Evolutionary conservation across 495 filamentous ascomycete species (phyloP), one percentile per base, ranked within the genome.

Genomic region (Cercophora scortea): DNA sequence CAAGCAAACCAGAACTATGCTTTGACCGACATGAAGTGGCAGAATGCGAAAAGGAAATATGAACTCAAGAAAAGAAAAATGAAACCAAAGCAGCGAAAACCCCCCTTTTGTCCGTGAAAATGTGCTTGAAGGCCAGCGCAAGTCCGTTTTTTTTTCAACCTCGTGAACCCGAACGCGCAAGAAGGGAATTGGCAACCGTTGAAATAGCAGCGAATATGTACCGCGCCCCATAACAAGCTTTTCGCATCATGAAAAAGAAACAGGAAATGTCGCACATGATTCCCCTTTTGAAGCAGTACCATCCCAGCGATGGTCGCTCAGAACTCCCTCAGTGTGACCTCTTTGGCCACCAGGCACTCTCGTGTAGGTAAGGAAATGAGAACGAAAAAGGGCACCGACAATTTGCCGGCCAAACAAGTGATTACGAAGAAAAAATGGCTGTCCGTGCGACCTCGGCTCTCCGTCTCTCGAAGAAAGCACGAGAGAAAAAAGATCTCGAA

Each of bases 121-220:
- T 53, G 40, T 43, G 42, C 45, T 52, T 36, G 8, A 33, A 48
- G 34, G 18, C 43, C 46, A 54, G 52, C 43, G 15, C 42, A 54
- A 64, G 53, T 51, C 47, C 49, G 52, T 47, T 53, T 54, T 65
- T 66, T 66, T 64, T 64, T 61, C 58, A 42, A 46, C 61, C 54
- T 53, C 48, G 38, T 56, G 35, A 58, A 47, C 52, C 50, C 33
- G 13, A 43, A 55, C 47, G 39, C 2, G 36, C 36, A 50, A 40
- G 45, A 54, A 54, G 36, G 15, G 54, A 40, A 42, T 45, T 52
- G 12, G 42, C 49, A 56, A 25, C 59, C 49, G 13, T 10, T 34
- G 32, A 60, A 60, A 66, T 52, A 59, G 42, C 54, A 58, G 9
- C 52, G 56, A 17, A 55, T 57, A 57, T 64, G 57, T 60, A 58